Conservation (phyloP, 371 early-diverging fungal species). For the Chytridium lagenaria region DNA sequence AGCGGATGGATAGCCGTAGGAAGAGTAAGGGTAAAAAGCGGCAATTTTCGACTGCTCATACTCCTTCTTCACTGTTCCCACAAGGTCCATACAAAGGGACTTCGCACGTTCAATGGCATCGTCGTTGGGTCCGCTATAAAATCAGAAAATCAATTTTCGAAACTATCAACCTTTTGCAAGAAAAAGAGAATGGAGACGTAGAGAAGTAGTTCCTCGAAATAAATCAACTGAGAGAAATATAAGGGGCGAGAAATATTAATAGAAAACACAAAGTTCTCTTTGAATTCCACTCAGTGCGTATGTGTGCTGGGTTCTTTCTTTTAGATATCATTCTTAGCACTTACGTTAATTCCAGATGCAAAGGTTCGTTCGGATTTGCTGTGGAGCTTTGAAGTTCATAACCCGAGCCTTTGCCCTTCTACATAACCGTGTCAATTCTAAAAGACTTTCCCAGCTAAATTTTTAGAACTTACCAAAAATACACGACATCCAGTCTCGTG, state of each 20-base stretch:
- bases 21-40: conserved; percentile 1
- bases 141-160: conserved; percentile 13
- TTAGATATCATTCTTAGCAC: conserved; percentile 32
- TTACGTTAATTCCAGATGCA: conserved; percentile 82
- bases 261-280: neutral
- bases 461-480: conserved; percentile 45
- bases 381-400: conserved; percentile 68
- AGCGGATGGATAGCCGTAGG: neutral
- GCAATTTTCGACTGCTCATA: conserved; percentile 62
- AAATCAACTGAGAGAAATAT: no score
- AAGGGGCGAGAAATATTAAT: no score
- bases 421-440: no score
- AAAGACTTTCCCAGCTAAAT: neutral
- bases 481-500: conserved; percentile 78
- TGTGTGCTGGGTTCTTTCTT: no score
- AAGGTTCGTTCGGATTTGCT: conserved; percentile 77
- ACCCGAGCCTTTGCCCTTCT: conserved; percentile 86
- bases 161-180: neutral
- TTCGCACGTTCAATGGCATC: conserved; percentile 74
- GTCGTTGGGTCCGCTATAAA: conserved; percentile 63
- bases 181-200: neutral
- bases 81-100: conserved; percentile 72
- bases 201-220: conserved; percentile 13
- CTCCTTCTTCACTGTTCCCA: conserved; percentile 77
- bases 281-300: no score